Conservation (phyloP, 768 basidiomycete species). For the Termitomyces sp. region DNA sequence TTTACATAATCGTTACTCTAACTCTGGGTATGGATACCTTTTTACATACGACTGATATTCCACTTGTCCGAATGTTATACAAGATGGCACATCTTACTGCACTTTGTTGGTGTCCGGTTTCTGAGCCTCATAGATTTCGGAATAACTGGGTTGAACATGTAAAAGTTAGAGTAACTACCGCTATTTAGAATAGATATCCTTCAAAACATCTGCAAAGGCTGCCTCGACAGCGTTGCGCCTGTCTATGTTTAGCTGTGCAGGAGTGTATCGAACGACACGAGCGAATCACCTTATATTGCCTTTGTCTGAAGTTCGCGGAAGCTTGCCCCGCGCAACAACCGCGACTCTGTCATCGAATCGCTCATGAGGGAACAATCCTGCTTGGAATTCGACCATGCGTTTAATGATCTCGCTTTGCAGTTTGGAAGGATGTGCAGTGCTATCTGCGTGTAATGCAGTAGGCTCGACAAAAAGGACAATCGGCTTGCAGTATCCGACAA, state of each 20-base stretch:
- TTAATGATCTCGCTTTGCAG: neutral
- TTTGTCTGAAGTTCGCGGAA: neutral
- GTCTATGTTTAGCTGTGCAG: neutral
- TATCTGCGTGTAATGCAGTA: neutral
- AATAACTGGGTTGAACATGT: no score
- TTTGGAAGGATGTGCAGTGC: neutral
- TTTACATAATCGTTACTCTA: no score
- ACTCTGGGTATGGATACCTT: no score
- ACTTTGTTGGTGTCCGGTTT: no score
- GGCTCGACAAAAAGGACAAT: constrained; percentile 5
- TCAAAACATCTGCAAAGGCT: neutral
- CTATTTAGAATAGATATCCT: neutral
- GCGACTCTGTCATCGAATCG: neutral
- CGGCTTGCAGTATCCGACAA: constrained; percentile 5
- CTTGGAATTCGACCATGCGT: neutral
- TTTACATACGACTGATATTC: no score
- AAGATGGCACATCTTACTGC: no score
- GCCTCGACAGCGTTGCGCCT: neutral
- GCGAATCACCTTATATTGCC: neutral
- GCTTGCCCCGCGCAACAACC: neutral
- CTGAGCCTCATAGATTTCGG: no score
- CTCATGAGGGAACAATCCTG: neutral
- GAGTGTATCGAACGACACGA: neutral
- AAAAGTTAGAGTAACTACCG: neutral
- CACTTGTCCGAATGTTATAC: no score